Conservation (phyloP, 2,329 filamentous ascomycete genomes). For the Ustulina deusta region DNA sequence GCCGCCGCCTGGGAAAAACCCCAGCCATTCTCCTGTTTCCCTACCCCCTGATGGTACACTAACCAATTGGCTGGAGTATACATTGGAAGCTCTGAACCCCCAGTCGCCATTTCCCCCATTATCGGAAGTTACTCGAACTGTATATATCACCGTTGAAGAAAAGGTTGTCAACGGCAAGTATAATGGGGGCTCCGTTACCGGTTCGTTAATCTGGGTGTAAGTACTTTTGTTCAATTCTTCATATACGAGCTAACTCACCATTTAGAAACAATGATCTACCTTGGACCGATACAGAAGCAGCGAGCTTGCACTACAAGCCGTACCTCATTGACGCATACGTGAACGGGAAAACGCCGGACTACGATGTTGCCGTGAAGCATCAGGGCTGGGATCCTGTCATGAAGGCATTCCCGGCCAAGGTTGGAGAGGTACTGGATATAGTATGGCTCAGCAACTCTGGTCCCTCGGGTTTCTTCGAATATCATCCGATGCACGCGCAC, state of each 20-base stretch:
- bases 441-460: conserved; percentile 60
- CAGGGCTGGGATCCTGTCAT: conserved; percentile 65
- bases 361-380: conserved; percentile 61
- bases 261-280: conserved; percentile 56
- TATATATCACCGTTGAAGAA: conserved; percentile 61
- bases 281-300: conserved; percentile 57
- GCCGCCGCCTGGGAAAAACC: conserved; percentile 44
- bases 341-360: conserved; percentile 64
- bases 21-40: conserved; percentile 48
- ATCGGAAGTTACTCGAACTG: conserved; percentile 62
- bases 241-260: not conserved
- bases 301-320: conserved; percentile 50
- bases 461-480: conserved; percentile 55
- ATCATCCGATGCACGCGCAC: conserved; percentile 68
- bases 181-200: conserved; percentile 46
- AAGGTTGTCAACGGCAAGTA: conserved; percentile 52
- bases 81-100: conserved; percentile 55
- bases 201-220: conserved; percentile 54
- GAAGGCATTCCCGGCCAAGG: conserved; percentile 62
- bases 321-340: conserved; percentile 66
- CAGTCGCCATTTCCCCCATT: conserved; percentile 54
- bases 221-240: conserved; percentile 23
- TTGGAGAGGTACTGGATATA: conserved; percentile 69
- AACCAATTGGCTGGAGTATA: conserved; percentile 60
- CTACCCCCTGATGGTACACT: conserved; percentile 52